These are phyloP conservation scores for Phalaenopsis aphrodite DNA, from an alignment of 106 monocot genomes.

Conservation along the genomic window DNA sequence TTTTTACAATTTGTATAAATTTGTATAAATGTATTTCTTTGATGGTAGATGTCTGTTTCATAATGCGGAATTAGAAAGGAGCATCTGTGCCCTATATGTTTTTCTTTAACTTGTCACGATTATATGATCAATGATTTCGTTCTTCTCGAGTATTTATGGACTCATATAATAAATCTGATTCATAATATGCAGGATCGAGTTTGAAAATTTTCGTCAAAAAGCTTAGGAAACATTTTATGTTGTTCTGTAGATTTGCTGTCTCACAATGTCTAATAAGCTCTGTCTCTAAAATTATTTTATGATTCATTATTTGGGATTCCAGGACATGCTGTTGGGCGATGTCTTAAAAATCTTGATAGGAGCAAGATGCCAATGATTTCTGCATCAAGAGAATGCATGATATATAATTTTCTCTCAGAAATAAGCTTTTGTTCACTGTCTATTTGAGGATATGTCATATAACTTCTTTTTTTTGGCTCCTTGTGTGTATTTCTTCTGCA, in stretches of 20 bases:
- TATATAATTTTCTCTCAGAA: not conserved
- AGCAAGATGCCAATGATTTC: not conserved
- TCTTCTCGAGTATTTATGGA: not conserved
- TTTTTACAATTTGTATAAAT: not conserved
- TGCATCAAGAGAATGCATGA: not conserved
- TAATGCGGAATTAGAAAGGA: not conserved
- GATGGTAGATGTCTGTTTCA: not conserved
- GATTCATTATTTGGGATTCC: not conserved
- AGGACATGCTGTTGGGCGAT: not conserved
- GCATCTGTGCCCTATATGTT: not conserved
- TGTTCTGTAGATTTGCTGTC: not conserved
- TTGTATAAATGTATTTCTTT: not conserved
- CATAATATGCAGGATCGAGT: not conserved
- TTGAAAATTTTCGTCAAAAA: not conserved
- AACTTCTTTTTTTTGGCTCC: not conserved
- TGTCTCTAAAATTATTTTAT: not conserved
- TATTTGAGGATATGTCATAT: not conserved
- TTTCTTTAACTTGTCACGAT: not conserved
- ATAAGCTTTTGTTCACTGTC: not conserved
- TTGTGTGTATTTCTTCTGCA: not conserved
- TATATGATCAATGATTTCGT: not conserved
- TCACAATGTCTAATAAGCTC: not conserved
- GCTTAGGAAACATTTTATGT: not conserved
- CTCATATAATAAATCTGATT: not conserved
- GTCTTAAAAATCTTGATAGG: not conserved